A percentile compares a stretch with the other conserved stretches of the same genome.
Conservation (phyloP, 495 filamentous ascomycete species). For the Neurospora sp. region DNA sequence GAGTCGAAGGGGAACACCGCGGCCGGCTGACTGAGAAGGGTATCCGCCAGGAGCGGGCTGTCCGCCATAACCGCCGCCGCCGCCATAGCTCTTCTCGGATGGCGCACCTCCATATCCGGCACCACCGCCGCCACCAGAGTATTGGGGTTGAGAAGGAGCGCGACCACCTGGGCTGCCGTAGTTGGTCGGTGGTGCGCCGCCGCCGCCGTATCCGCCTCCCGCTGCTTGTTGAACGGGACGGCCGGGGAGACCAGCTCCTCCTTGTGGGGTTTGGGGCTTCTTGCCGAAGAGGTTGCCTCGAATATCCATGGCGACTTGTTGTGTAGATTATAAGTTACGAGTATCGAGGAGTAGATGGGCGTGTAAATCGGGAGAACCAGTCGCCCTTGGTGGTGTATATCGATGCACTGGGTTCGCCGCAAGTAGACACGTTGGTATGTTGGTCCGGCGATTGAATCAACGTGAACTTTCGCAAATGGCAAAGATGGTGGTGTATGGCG, state of each 20-base stretch:
- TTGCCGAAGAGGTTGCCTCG: constrained; percentile 32
- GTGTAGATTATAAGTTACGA: neutral
- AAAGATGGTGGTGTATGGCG: neutral
- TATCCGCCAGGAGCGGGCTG: neutral
- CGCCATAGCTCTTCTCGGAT: neutral
- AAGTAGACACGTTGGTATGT: constrained; percentile 3
- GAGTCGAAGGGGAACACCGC: constrained; percentile 18
- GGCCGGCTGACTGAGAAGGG: constrained; percentile 5
- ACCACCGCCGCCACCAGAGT: constrained; percentile 1
- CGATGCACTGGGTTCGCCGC: neutral
- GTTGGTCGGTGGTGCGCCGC: constrained; percentile 4
- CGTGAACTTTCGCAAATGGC: neutral
- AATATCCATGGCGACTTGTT: constrained; percentile 21
- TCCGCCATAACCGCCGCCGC: constrained; percentile 9
- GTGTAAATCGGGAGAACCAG: neutral
- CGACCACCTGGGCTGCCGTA: constrained; percentile 12
- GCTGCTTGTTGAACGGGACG: constrained; percentile 18
- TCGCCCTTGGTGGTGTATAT: neutral
- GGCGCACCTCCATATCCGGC: neutral
- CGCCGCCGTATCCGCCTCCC: constrained; percentile 10
- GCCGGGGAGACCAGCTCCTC: constrained; percentile 17
- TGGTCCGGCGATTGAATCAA: neutral
- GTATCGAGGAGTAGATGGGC: neutral
- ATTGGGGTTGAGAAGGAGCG: constrained; percentile 4
- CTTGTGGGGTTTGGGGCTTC: constrained; percentile 12